Percentiles rank a stretch among this genome's conserved stretches.
These are phyloP conservation scores for Chlorociboria aeruginascens DNA, from an alignment of 495 filamentous ascomycete species.

Conservation along the genomic window DNA sequence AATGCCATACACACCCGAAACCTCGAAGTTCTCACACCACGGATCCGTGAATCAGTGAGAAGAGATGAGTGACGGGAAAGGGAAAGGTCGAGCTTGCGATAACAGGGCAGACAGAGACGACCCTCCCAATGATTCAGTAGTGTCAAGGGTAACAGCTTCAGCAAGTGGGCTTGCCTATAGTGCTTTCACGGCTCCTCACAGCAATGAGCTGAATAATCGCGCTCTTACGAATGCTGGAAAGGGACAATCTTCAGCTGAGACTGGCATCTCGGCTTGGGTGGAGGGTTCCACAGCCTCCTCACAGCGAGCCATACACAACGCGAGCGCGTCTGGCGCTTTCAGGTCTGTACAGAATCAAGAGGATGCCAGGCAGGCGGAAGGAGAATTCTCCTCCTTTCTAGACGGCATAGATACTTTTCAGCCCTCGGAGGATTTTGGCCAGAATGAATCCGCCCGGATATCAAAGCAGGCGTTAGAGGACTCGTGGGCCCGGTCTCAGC, in stretches of 20 bases:
- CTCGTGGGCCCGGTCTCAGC: conserved; percentile 1
- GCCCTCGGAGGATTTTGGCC: conserved; percentile 15
- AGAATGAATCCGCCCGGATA: conserved; percentile 3
- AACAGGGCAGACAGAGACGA: neutral
- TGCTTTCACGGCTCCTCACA: conserved; percentile 5
- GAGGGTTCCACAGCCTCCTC: conserved; percentile 6
- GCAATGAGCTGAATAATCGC: conserved; percentile 7
- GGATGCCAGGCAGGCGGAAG: conserved; percentile 26
- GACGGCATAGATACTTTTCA: conserved; percentile 22
- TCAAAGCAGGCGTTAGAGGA: conserved; percentile 2
- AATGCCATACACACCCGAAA: no score
- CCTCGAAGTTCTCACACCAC: neutral
- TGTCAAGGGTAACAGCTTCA: conserved; percentile 14
- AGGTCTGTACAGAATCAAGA: conserved; percentile 19
- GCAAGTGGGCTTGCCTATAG: conserved; percentile 12
- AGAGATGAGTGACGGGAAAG: conserved; percentile 10
- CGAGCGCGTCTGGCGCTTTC: neutral
- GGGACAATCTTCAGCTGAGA: conserved; percentile 2
- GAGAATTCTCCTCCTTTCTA: conserved; percentile 32
- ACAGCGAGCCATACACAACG: neutral
- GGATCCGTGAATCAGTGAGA: neutral
- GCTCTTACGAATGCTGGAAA: conserved; percentile 14
- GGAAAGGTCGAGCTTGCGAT: conserved; percentile 12
- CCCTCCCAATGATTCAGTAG: conserved; percentile 8
- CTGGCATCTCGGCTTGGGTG: conserved; percentile 2